A percentile compares a stretch with the other conserved stretches of the same genome.
Conservation (phyloP, 495 filamentous ascomycete species). For the Hypoxylon trugodes region DNA sequence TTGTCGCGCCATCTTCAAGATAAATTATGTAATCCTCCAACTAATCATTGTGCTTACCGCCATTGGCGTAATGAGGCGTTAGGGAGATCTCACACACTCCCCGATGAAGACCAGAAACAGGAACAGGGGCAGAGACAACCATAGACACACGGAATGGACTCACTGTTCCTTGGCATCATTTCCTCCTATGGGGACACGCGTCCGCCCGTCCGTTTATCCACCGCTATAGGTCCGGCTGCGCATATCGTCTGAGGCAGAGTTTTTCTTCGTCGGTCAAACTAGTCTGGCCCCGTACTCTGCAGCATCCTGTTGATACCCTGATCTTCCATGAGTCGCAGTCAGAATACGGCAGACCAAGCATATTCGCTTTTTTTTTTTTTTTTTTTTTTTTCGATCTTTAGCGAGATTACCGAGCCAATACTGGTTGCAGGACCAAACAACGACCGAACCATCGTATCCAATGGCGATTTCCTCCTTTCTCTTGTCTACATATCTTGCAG, state of each 20-base stretch:
- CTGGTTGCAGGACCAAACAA: constrained; percentile 18
- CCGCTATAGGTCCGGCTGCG: constrained; percentile 12
- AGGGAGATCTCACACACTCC: too few relatives aligned
- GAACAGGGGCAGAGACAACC: neutral
- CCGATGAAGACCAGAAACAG: too few relatives aligned
- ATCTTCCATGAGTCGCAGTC: neutral
- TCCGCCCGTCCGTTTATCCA: neutral
- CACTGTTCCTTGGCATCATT: neutral
- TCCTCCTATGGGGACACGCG: neutral
- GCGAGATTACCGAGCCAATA: constrained; percentile 38
- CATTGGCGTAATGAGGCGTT: constrained; percentile 27
- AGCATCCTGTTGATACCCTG: constrained; percentile 1
- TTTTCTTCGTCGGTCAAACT: constrained; percentile 5
- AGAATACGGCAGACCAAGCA: constrained; percentile 10
- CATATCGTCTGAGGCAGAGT: constrained; percentile 27
- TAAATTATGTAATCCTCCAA: constrained; percentile 22
- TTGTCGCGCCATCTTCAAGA: constrained; percentile 10
- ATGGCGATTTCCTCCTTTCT: constrained; percentile 4
- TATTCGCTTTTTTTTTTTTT: too few relatives aligned
- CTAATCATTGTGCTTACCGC: constrained; percentile 12
- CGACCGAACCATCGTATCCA: constrained; percentile 11
- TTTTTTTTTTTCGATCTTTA: constrained; percentile 24
- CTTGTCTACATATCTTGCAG: neutral
- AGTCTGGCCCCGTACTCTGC: neutral
- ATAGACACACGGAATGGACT: constrained; percentile 1